Evolutionary conservation across 2,329 filamentous ascomycete genomes (phyloP), one percentile per base, ranked within the genome.

Genomic region (Fusarium mexicanum): DNA sequence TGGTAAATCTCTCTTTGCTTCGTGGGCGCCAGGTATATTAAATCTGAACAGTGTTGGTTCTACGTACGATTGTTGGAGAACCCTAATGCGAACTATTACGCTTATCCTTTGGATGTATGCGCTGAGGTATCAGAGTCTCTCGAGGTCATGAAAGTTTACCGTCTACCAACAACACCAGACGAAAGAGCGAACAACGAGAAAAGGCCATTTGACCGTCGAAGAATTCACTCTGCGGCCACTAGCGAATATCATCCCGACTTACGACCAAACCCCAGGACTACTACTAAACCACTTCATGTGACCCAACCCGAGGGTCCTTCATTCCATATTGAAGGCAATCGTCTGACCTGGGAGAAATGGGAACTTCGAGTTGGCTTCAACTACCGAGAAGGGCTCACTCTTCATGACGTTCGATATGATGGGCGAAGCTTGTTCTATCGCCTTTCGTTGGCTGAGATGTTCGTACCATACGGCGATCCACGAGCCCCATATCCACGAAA

Each of bases 351-450:
- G 89, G 88, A 91, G 79, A 90, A 91, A 77, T 93, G 91, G 91
- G 85, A 86, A 3, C 89, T 94, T 81, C 85, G 91, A 33, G 87
- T 94, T 9, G 88, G 88, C 10, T 94, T 92, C 84, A 93, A 92
- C 83, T 87, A 88, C 43, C 86, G 92, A 8, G 92, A 94, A 79
- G 92, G 92, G 20, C 86, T 90, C 6, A 91, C 91, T 3, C 86
- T 94, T 1, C 91, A 94, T 75, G 90, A 94, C 73, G 82, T 94
- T 14, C 86, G 86, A 69, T 94, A 92, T 72, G 90, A 92, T 72
- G 89, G 87, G 9, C 86, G 91, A 37, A 89, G 87, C 58, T 82
- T 94, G 20, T 87, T 93, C 77, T 91, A 93, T 79, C 86, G 91
- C 1, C 80, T 93, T 29, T 88, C 87, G 17, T 83, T 93, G 37